A percentile compares a stretch with the other conserved stretches of the same genome.
These are phyloP conservation scores for Leccinum variicolor DNA, from an alignment of 768 basidiomycete species.

Conservation along the genomic window DNA sequence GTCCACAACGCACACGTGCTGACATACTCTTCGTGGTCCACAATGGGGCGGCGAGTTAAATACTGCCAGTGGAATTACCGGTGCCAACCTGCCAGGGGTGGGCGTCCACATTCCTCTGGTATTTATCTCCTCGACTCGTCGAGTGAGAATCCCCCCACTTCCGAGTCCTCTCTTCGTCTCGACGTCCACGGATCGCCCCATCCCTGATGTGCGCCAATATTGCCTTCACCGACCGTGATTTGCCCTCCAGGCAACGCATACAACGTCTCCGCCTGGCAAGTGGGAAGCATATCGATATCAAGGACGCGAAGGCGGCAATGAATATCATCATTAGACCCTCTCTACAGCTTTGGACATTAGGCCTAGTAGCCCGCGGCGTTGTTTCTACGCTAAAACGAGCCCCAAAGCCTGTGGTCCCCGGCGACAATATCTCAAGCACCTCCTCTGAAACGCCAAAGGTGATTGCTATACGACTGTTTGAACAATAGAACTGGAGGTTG, in stretches of 20 bases:
- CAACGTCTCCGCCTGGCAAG: constrained; percentile 10
- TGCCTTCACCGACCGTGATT: background rate
- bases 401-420: constrained; percentile 3
- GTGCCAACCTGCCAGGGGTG: background rate
- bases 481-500: background rate
- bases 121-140: constrained; percentile 7
- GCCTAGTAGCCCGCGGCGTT: constrained; percentile 7
- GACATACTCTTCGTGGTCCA: constrained; percentile 4
- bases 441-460: constrained; percentile 19
- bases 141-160: background rate
- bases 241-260: constrained; percentile 4
- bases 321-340: constrained; percentile 23
- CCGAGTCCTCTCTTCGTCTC: background rate
- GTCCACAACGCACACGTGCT: constrained; percentile 20
- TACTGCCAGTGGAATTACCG: constrained; percentile 7
- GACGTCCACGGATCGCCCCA: background rate
- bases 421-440: constrained; percentile 3
- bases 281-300: constrained; percentile 12
- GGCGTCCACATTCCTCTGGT: background rate
- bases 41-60: constrained; percentile 21
- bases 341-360: constrained; percentile 19
- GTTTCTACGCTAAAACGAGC: constrained; percentile 8
- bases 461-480: background rate
- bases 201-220: constrained; percentile 12
- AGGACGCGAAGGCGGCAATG: constrained; percentile 14